A percentile compares a stretch with the other conserved stretches of the same genome.
Evolutionary conservation across 108 stramenopile species (phyloP).

Genomic region (Discostella stelligeroides): DNA sequence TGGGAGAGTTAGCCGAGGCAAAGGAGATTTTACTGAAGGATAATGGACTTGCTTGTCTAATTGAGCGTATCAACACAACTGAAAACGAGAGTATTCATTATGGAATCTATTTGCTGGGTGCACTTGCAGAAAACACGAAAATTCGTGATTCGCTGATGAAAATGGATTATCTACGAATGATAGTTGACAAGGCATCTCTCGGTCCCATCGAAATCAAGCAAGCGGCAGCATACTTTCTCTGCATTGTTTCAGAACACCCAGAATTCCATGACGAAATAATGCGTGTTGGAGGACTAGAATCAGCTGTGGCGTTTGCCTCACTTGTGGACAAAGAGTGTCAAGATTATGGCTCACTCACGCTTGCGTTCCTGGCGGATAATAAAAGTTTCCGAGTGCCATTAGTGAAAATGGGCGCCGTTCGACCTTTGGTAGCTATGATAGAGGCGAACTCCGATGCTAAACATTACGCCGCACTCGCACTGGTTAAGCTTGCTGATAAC

Average conservation of each 20-base stretch:
- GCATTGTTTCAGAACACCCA: slow-evolving; percentile 59
- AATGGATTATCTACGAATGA: slow-evolving; percentile 51
- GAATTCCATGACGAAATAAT: slow-evolving; percentile 71
- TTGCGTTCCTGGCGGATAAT: slow-evolving; percentile 79
- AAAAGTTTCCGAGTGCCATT: slow-evolving; percentile 69
- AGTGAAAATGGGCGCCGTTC: slow-evolving; percentile 71
- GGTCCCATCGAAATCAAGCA: slow-evolving; percentile 77
- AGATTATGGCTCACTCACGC: slow-evolving; percentile 76
- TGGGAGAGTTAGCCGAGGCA: slow-evolving; percentile 52
- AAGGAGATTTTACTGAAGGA: slow-evolving; percentile 61
- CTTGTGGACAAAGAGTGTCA: slow-evolving; percentile 84
- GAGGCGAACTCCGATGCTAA: slow-evolving; percentile 69
- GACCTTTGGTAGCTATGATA: slow-evolving; percentile 84
- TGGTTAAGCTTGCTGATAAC: slow-evolving; percentile 88
- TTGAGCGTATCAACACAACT: slow-evolving; percentile 49
- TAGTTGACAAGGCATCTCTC: slow-evolving; percentile 46
- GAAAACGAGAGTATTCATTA: slow-evolving; percentile 63
- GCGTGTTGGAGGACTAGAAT: slow-evolving; percentile 55
- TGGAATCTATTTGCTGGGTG: slow-evolving; percentile 72
- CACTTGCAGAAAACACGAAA: slow-evolving; percentile 63
- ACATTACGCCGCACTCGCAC: slow-evolving; percentile 87
- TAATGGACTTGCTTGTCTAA: slow-evolving; percentile 61
- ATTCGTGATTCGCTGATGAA: slow-evolving; percentile 62
- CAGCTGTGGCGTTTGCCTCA: slow-evolving; percentile 61
- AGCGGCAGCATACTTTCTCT: slow-evolving; percentile 73